Conservation (phyloP, 257 asterid species). For the Penstemon newberryi region DNA sequence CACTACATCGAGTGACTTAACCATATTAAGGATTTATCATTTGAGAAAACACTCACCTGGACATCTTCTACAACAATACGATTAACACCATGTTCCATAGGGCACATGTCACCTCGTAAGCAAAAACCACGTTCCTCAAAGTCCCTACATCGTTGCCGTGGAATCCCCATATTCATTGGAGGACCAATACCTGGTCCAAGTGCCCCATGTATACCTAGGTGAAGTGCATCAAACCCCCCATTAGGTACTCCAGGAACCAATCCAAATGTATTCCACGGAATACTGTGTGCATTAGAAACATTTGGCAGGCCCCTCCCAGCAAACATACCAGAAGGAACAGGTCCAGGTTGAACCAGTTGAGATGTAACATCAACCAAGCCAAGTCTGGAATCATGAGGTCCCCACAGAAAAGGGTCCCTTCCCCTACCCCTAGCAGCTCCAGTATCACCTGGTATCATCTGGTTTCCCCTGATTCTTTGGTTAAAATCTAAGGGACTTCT, state of each 20-base stretch:
- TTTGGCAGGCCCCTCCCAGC: constrained; percentile 73
- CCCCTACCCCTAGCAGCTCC: constrained; percentile 75
- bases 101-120: constrained; percentile 98
- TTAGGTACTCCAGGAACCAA: constrained; percentile 75
- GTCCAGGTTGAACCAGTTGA: constrained; percentile 66
- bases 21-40: constrained; percentile 2
- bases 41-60: constrained; percentile 60
- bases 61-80: constrained; percentile 98
- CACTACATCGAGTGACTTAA: neutral
- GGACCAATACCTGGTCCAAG: constrained; percentile 64
- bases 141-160: constrained; percentile 88
- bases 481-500: constrained; percentile 58
- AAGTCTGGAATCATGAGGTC: constrained; percentile 69
- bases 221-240: constrained; percentile 80
- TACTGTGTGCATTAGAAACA: constrained; percentile 50
- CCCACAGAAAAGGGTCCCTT: constrained; percentile 69
- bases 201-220: constrained; percentile 72
- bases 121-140: constrained; percentile 99
- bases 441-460: constrained; percentile 48
- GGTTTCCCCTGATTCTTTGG: constrained; percentile 65
- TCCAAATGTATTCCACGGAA: constrained; percentile 82
- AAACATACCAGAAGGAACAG: constrained; percentile 61
- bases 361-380: constrained; percentile 69
- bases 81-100: constrained; percentile 96
- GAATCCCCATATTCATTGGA: constrained; percentile 62